phyloP scores from a whole-genome alignment of 768 basidiomycete species.

The Hericium alpestre region DNA sequence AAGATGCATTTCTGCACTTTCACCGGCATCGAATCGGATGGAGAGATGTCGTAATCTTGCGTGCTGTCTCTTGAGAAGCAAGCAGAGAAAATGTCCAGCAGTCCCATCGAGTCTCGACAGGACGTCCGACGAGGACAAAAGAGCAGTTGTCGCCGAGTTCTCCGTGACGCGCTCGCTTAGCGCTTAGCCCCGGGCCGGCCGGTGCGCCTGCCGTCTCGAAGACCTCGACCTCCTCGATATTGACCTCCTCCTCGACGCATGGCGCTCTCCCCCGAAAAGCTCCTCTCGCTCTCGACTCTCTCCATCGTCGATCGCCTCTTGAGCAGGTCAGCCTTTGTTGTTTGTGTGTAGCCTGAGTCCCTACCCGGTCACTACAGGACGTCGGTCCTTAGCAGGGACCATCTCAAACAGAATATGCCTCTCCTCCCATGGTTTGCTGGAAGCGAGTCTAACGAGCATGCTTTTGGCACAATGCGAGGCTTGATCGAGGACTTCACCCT shows the following conservation, averaged over 20 bases:
- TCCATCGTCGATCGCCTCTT: too few relatives aligned
- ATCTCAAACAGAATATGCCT: conserved; percentile 9
- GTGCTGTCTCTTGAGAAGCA: neutral
- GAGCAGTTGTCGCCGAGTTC: too few relatives aligned
- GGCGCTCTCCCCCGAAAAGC: neutral
- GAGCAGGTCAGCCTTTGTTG: too few relatives aligned
- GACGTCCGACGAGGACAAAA: too few relatives aligned
- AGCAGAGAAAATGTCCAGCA: neutral
- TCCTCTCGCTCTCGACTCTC: neutral
- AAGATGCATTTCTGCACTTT: conserved; percentile 19
- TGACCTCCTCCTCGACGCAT: too few relatives aligned
- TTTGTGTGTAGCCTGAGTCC: too few relatives aligned
- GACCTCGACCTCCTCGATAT: too few relatives aligned
- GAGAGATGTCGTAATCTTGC: neutral
- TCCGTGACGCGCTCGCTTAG: too few relatives aligned
- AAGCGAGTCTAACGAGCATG: conserved; percentile 21
- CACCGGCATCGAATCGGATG: neutral
- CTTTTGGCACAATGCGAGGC: conserved; percentile 18
- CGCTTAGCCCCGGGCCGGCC: too few relatives aligned
- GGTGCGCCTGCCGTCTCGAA: too few relatives aligned
- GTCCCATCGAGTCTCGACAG: neutral
- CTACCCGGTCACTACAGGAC: too few relatives aligned
- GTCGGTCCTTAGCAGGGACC: too few relatives aligned
- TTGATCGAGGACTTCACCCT: conserved; percentile 18
- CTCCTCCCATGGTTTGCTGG: conserved; percentile 25